A percentile compares a stretch with the other conserved stretches of the same genome.
Conservation (phyloP, 306 rosid genomes). For the Clitoria ternatea region DNA sequence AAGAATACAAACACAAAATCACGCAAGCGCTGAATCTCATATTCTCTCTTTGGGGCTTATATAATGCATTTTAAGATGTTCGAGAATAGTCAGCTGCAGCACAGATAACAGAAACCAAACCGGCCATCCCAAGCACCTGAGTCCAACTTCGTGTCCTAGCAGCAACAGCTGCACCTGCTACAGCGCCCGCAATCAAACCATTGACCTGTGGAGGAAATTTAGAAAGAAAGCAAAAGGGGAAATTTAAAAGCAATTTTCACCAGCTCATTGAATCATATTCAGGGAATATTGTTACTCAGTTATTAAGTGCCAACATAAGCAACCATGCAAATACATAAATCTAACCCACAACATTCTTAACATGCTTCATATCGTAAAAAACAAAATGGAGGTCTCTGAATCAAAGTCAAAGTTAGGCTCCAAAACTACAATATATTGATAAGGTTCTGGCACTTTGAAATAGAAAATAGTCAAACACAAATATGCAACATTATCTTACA, state of each 20-base stretch:
- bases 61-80: slow-evolving; percentile 30
- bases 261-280: background rate
- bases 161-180: slow-evolving; percentile 71
- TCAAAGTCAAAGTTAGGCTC: background rate
- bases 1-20: no score
- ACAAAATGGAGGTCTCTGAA: background rate
- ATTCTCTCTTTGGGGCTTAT: background rate
- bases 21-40: background rate
- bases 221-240: background rate
- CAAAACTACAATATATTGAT: background rate
- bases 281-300: background rate
- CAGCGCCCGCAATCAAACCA: slow-evolving; percentile 75
- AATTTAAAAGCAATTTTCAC: background rate
- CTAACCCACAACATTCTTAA: background rate
- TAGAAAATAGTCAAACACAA: no score
- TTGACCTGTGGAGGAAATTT: slow-evolving; percentile 49
- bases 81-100: slow-evolving; percentile 64
- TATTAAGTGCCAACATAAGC: background rate
- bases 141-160: slow-evolving; percentile 61
- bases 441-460: background rate
- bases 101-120: slow-evolving; percentile 57
- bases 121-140: slow-evolving; percentile 56
- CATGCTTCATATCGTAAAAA: background rate
- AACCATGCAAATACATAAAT: slow-evolving; percentile 4
- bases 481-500: background rate